phyloP scores from a whole-genome alignment of 352 stramenopile species.

The Globisporangium middletonii region DNA sequence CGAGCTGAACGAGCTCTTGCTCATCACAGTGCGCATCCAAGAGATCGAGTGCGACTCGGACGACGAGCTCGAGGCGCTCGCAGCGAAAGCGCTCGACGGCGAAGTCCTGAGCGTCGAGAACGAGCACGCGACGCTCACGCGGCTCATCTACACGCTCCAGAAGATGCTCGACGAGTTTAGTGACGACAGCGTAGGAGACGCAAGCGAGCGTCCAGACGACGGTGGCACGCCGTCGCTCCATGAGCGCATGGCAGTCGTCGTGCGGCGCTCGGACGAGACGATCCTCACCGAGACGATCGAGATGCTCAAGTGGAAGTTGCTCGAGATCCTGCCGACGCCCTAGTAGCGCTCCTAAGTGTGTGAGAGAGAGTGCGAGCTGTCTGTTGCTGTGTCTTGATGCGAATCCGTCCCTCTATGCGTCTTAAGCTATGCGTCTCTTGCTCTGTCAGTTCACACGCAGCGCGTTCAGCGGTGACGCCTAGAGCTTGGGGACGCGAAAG shows the following conservation, averaged over 20 bases:
- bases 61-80: constrained; percentile 28
- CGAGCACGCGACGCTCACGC: constrained; percentile 40
- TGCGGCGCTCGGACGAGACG: constrained; percentile 52
- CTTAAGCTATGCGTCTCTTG: neutral
- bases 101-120: constrained; percentile 52
- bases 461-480: neutral
- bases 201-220: constrained; percentile 34
- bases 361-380: neutral
- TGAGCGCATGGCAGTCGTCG: constrained; percentile 41
- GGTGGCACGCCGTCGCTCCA: constrained; percentile 38
- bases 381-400: no score
- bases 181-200: constrained; percentile 38
- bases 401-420: no score
- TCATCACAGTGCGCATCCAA: constrained; percentile 60
- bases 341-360: constrained; percentile 15
- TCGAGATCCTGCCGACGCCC: constrained; percentile 35
- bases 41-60: constrained; percentile 44
- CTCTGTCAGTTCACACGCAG: neutral
- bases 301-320: constrained; percentile 66
- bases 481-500: constrained; percentile 45
- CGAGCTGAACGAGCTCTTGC: constrained; percentile 58
- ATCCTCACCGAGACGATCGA: constrained; percentile 63
- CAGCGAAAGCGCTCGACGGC: constrained; percentile 40
- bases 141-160: constrained; percentile 59
- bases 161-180: constrained; percentile 47